These are phyloP conservation scores for Komagataella phaffii DNA, from an alignment of 805 yeast genomes.

Conservation along the genomic window DNA sequence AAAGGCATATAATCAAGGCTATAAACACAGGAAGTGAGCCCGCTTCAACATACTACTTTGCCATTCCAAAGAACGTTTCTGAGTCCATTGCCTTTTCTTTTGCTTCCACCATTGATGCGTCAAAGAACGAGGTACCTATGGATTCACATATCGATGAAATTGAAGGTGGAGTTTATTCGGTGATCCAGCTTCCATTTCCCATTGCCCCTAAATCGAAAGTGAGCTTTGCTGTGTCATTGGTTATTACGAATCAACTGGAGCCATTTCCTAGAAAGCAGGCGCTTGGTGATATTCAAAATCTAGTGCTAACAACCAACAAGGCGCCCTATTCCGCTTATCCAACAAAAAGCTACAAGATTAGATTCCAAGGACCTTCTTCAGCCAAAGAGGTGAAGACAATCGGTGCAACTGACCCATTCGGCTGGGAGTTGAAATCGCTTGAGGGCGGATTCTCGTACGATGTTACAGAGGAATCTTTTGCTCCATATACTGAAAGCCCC, in stretches of 20 bases:
- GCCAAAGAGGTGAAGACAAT: constrained; percentile 28
- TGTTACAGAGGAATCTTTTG: constrained; percentile 17
- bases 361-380: constrained; percentile 28
- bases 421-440: constrained; percentile 1
- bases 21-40: constrained; percentile 48
- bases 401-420: not conserved
- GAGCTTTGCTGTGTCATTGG: constrained; percentile 33
- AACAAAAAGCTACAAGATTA: constrained; percentile 32
- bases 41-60: constrained; percentile 38
- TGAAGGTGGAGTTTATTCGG: constrained; percentile 5
- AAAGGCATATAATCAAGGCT: constrained; percentile 38
- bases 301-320: constrained; percentile 40
- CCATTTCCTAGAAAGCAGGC: constrained; percentile 56
- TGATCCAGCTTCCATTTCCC: constrained; percentile 46
- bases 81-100: constrained; percentile 13
- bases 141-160: constrained; percentile 6
- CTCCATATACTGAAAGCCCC: constrained; percentile 33
- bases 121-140: constrained; percentile 8
- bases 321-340: constrained; percentile 49
- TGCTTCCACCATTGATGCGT: constrained; percentile 7
- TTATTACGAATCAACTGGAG: constrained; percentile 28
- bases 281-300: constrained; percentile 46
- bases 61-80: constrained; percentile 34
- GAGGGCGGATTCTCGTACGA: constrained; percentile 32
- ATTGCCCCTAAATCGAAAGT: constrained; percentile 47